Base-by-base conservation (phyloP, 2,329 filamentous ascomycete species). In the Rhexocercosporidium sp. region DNA sequence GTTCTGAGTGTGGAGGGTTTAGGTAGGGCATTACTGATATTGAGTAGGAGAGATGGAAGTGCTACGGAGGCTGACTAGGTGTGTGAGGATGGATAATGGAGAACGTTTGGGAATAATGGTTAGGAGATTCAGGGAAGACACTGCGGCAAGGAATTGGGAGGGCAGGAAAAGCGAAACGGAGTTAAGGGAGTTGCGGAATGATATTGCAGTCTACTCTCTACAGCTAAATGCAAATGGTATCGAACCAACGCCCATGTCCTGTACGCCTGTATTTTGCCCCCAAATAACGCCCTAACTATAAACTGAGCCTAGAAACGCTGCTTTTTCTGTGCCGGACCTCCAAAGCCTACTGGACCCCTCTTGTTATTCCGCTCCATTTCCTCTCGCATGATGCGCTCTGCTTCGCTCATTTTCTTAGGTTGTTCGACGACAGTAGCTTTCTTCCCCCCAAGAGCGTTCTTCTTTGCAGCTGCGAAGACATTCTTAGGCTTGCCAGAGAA, bases 371-470 rank as follows among this genome's bases (percentile, higher is more conserved):
- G 84, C 73, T 93, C 91, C 79, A 93, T 85, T 76, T 94, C 92
- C 73, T 92, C 90, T 78, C 91, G 92, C 94, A 97, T 97, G 75
- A 96, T 96, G 62, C 91, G 86, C 79, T 95, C 93, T 3, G 90
- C 91, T 76, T 96, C 93, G 74, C 92, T 95, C 86, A 97, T 95
- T 75, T 92, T 96, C 83, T 92, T 93, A 1, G 88, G 89, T 64
- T 86, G 85, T 69, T 88, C 88, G 3, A 86, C 80, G 12, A 83
- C 84, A 37, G 81, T 74, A 0, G 78, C 69, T 77, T 92, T 93
- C 79, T 93, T 93, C 3, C 84, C 81, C 1, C 86, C 85, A 1
- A 93, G 81, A 0, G 90, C 88, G 70, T 94, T 95, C 81, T 93
- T 94, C 77, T 87, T 89, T 29, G 79, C 81, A 3, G 80, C 80